Evolutionary conservation across 192 early-diverging fungal genomes (phyloP), one percentile per base, ranked within the genome.

Genomic region (Entomortierella beljakovae): DNA sequence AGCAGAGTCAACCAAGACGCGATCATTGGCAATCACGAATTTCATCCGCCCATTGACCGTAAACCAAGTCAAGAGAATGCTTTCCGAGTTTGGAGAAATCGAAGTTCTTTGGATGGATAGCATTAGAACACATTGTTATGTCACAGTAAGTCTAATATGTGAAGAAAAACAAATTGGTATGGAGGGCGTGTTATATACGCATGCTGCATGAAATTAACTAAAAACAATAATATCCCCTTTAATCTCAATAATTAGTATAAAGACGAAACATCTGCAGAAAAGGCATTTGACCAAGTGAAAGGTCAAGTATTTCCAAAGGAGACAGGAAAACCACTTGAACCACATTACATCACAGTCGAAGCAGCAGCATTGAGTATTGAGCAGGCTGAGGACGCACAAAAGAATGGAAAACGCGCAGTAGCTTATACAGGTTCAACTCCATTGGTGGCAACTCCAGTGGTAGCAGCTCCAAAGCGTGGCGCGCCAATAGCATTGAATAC

Each of bases 101-200:
- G 85, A 88, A 20, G 69, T 67, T 37, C 68, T 90, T 13, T 90
- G 89, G 89, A 86, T 90, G 83, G 85, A 90, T 59, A 72, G 52
- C 42, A 90, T 90, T 62, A 86, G 87, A 46, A 86, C 88, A 2
- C 89, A 90, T 64, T 86, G 88, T 55, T 90, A 85, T 80, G 88
- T 89, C 10, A 72, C 76, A 31, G 89, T 90, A 86, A 80, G 85
- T 79, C 29, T 22, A 3, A 18, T 18, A 40, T 26, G 2, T 6
- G 32, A 57, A 11, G 13, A 13, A 10, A 2, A 26, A 53, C 28
- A 9, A 16, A 7, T 18, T 3, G 16, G 23, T 16, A 26, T 8
- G 22, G 25, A 26, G 16, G 1, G 29, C 46, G 1, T 20, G 26
- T 16, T 48, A 7, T 43, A 46, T 26, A 5, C 35, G 7, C 40